Conservation (phyloP, 805 yeast genomes). For the Wickerhamiella sorbophila region DNA sequence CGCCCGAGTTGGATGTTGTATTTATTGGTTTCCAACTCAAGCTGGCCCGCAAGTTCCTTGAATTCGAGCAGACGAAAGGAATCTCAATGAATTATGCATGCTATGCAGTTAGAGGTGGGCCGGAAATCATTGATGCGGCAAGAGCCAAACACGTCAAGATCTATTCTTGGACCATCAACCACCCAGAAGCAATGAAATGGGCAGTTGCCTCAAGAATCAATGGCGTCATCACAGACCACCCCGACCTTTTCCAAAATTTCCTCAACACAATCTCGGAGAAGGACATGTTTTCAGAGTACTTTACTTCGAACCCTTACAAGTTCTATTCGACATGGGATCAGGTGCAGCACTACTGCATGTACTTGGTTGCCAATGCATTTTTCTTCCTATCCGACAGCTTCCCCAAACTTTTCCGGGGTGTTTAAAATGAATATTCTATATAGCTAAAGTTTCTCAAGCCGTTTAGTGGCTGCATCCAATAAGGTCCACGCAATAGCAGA, state of each 20-base stretch:
- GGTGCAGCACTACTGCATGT: slow-evolving; percentile 14
- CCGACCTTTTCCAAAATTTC: slow-evolving; percentile 18
- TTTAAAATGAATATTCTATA: not conserved
- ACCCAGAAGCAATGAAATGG: slow-evolving; percentile 25
- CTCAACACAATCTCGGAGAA: slow-evolving; percentile 14
- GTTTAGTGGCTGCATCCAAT: slow-evolving; percentile 17
- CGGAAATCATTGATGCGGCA: slow-evolving; percentile 24
- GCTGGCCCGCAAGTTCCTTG: slow-evolving; percentile 24
- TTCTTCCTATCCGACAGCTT: slow-evolving; percentile 13
- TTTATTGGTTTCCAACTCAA: slow-evolving; percentile 29
- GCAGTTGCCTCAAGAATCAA: slow-evolving; percentile 26
- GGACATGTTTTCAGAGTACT: slow-evolving; percentile 18
- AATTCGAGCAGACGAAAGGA: slow-evolving; percentile 40
- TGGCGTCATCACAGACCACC: slow-evolving; percentile 33
- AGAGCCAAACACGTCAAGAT: slow-evolving; percentile 25
- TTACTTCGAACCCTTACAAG: slow-evolving; percentile 16
- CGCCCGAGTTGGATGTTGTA: slow-evolving; percentile 25
- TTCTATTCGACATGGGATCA: slow-evolving; percentile 14
- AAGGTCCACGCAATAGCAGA: slow-evolving; percentile 25
- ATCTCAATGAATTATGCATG: slow-evolving; percentile 34
- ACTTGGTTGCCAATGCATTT: slow-evolving; percentile 14
- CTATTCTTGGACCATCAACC: slow-evolving; percentile 42
- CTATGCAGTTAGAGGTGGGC: slow-evolving; percentile 33
- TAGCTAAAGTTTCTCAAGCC: not conserved
- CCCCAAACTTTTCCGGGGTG: slow-evolving; percentile 13